These are phyloP conservation scores for Priceomyces melissophilus DNA, from an alignment of 805 yeast genomes.

Conservation along the genomic window DNA sequence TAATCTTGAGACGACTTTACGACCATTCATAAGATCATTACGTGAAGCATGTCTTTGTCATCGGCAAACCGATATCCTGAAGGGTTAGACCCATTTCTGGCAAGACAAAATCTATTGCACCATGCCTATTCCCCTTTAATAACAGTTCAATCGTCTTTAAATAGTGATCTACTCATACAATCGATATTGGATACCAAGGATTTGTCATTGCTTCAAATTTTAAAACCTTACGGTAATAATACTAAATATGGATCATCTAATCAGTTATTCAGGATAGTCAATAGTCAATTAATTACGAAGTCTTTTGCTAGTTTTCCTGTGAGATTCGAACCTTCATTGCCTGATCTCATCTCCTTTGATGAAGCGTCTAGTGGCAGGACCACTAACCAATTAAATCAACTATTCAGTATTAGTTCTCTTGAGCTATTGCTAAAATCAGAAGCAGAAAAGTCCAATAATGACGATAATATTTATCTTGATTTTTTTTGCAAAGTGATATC, in stretches of 20 bases:
- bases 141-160: constrained; percentile 46
- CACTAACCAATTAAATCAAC: constrained; percentile 16
- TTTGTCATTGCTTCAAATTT: constrained; percentile 43
- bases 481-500: constrained; percentile 58
- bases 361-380: constrained; percentile 21
- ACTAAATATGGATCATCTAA: constrained; percentile 39
- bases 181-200: constrained; percentile 33
- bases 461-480: constrained; percentile 47
- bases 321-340: constrained; percentile 46
- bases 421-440: constrained; percentile 25
- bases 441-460: constrained; percentile 5
- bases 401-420: constrained; percentile 38
- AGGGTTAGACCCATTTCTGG: constrained; percentile 37
- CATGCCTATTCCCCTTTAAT: constrained; percentile 52
- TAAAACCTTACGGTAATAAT: constrained; percentile 55
- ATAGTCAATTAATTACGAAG: constrained; percentile 48
- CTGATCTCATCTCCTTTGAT: constrained; percentile 34
- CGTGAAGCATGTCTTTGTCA: neutral
- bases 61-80: constrained; percentile 21
- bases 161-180: constrained; percentile 44
- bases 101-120: constrained; percentile 40
- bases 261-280: constrained; percentile 47
- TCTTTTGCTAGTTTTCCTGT: constrained; percentile 53
- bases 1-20: no score
- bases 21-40: neutral